Evolutionary conservation across 1,284 basidiomycete genomes (phyloP), one percentile per base, ranked within the genome.

Genomic region (Ceratobasidium sp.): DNA sequence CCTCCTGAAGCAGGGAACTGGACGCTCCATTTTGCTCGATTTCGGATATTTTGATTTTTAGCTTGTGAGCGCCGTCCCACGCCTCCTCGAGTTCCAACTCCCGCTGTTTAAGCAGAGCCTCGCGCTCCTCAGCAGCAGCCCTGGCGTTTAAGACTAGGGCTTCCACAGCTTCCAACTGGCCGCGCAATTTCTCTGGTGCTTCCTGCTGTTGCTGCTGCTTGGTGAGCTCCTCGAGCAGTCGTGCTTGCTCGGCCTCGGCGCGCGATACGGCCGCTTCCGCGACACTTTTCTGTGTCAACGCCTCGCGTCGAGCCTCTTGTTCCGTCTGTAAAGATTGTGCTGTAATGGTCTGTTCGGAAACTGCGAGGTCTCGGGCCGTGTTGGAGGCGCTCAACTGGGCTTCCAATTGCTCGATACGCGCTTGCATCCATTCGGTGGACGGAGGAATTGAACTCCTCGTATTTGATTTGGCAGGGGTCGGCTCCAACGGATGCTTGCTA

Each of bases 361-460:
- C 17, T 10, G 73, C 73, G n/a, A 76, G 33, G 23, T 76, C 62
- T 20, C 73, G 73, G n/a, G 73, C 73, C n/a, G 73, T 52, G 38
- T 38, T 65, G n/a, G 64, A 33, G 12, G 62, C 38, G 33, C 64
- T 44, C 38, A 76, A 52, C 2, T 76, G 61, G n/a, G 61, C 40
- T 38, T 76, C 73, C 28, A 76, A 48, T 12, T 66, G 33, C 33
- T 62, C 50, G 52, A 76, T 66, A 3, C 73, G 73, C 7, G 73
- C 61, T 6, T 52, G 73, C 62, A 76, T 66, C 73, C 73, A 76
- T 66, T 66, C 62, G 12, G 40, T 13, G 3, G 73, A 76, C n/a
- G 50, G 44, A 7, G 73, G 73, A 46, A 64, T 33, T 2, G 64
- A 17, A 26, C 33, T 66, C n/a, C 33, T 26, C 38, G 67, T 17